Base-by-base conservation (phyloP, 306 rosid genomes). In the Lupinus albus region DNA sequence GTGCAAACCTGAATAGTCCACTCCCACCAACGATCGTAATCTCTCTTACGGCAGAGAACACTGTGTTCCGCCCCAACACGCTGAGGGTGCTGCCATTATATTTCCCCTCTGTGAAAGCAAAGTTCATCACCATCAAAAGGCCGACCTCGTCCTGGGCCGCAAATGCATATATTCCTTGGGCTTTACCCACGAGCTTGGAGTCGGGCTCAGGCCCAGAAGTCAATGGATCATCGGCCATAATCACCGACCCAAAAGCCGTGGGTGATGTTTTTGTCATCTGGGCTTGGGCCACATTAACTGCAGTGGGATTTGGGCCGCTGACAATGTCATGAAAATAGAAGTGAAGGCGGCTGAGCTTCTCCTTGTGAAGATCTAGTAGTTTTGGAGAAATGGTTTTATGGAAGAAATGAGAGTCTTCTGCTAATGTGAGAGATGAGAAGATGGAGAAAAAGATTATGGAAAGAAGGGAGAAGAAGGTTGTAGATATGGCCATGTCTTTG, bases 1-100 rank as follows among this genome's bases (percentile, higher is more conserved):
- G 80, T 0, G 89, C 89, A 25, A 84, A 86, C 56, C 87, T 75
- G 79, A 86, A 84, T 25, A 64, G 55, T 11, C 89, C 89, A 0
- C 81, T 82, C 1, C 86, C 3, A 82, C 61, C 3, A 84, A 81
- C 38, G 4, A 82, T 48, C 3, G 83, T 74, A 78, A 82, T 66
- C 76, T 82, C 86, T 10, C 81, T 51, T 14, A 75, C 70, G 0
- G 46, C 53, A 25, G 32, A 48, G 8, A 41, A 16, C 11, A 32
- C 61, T 4, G 14, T 0, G 70, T 78, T 75, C 47, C 78, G 73
- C 10, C 86, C 86, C 55, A 82, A 36, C 53, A 82, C 38, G 44
- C 49, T 75, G 12, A 82, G 66, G 7, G 64, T 55, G 73, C 86
- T 82, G 0, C 86, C 81, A 8, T 72, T 72, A 20, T 49, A 75